A percentile compares a stretch with the other conserved stretches of the same genome.
Evolutionary conservation across 2,329 filamentous ascomycete species (phyloP).

Genomic region (Ascomycota sp.): DNA sequence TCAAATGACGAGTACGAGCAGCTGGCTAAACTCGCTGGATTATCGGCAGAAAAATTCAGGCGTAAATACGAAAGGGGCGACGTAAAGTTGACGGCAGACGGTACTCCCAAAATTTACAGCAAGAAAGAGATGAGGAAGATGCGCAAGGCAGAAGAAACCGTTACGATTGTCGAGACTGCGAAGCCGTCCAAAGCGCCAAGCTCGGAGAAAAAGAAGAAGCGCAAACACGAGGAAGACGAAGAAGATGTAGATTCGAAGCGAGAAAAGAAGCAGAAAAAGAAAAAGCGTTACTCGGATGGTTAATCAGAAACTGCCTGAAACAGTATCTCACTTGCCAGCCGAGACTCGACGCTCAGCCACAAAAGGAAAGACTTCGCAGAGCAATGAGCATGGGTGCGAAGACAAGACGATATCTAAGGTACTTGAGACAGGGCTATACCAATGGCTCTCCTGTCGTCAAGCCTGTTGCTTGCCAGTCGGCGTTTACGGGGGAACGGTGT

Average conservation of each 20-base stretch:
- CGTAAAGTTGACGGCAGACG: constrained; percentile 43
- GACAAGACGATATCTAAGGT: constrained; percentile 12
- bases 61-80: constrained; percentile 60
- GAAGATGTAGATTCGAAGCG: constrained; percentile 40
- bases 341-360: not conserved
- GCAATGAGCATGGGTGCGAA: constrained; percentile 2
- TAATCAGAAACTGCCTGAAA: constrained; percentile 2
- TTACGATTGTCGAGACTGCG: constrained; percentile 20
- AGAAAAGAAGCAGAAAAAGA: constrained; percentile 33
- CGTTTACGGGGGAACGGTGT: constrained; percentile 13
- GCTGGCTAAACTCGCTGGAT: constrained; percentile 43
- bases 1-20: constrained; percentile 36
- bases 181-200: constrained; percentile 21
- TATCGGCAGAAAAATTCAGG: constrained; percentile 59
- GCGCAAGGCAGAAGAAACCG: constrained; percentile 37
- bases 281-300: constrained; percentile 18
- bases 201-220: constrained; percentile 38
- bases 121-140: constrained; percentile 62
- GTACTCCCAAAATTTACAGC: constrained; percentile 45
- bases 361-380: not conserved
- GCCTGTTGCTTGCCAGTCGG: constrained; percentile 6
- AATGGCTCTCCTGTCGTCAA: constrained; percentile 9
- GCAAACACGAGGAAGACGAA: constrained; percentile 45
- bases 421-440: constrained; percentile 5
- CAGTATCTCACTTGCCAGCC: not conserved